Evolutionary conservation across 2,329 filamentous ascomycete genomes (phyloP), one percentile per base, ranked within the genome.

Genomic region (Paracamarosporium sp.): DNA sequence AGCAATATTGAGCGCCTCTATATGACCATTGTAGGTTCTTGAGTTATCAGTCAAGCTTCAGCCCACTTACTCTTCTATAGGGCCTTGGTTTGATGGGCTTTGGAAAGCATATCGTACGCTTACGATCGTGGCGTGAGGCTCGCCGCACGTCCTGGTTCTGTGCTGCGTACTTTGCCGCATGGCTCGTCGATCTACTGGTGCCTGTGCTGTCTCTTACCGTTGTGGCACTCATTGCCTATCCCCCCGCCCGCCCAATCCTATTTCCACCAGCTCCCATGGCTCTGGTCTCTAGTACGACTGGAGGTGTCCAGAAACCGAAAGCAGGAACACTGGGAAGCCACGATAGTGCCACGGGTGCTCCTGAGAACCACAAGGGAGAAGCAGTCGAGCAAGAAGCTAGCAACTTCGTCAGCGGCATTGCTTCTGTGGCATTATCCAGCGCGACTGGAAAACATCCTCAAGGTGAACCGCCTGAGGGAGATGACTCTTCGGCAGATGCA

Each of bases 351-450:
- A 96, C 92, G 0, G 92, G 92, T 1, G 92, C 92, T 0, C 89
- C 91, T 0, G 91, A 96, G 72, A 91, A 92, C 63, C 86, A 92
- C 76, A 89, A 92, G 71, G 92, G 92, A 25, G 91, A 95, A 72
- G 90, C 91, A 0, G 90, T 92, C 1, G 92, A 96, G 72, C 86
- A 90, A 59, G 92, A 96, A 73, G 92, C 92, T 1, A 89, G 85
- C 65, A 93, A 92, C 70, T 89, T 96, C 60, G 88, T 95, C 57
- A 89, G 88, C 53, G 86, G 88, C 31, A 87, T 95, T 51, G 86
- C 88, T 8, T 84, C 86, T 28, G 86, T 95, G 5, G 88, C 90
- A 1, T 78, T 94, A 17, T 89, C 88, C 46, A 91, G 89, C 64
- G 91, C 90, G 1, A 87, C 88, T 0, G 91, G 91, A 1, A 92